Base-by-base conservation (phyloP, 108 stramenopile genomes). In the Ochromonas danica region DNA sequence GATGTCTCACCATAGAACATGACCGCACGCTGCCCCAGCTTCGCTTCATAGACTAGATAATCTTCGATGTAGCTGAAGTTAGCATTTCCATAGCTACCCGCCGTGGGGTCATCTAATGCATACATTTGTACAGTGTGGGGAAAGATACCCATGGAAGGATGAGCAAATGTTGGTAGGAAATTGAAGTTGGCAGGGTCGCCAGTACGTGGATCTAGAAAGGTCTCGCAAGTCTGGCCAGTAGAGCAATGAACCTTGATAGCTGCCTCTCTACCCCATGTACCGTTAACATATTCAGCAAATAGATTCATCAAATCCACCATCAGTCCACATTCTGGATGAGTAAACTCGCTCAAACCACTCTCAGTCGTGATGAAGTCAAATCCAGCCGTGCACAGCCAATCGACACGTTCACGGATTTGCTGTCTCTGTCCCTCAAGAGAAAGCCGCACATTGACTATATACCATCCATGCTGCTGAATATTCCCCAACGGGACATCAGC, bases 51-150 rank as follows among this genome's bases (percentile, higher is more conserved):
- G 10, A 38, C 22, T 1, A 71, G 40, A 43, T 80, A 84, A 22
- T 84, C 83, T 43, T 40, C 36, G 33, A 84, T 70, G 42, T 80
- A 36, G 1, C 28, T 61, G 71, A 84, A 80, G 60, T 84, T 77
- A 22, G 0, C 14, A 43, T 84, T 84, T n/a, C 83, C 83, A 35
- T 84, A 84, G 0, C 60, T 30, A 71, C 31, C 35, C 17, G 57
- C 79, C 27, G 42, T 45, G 1, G 72, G 71, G 61, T 84, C 83
- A 35, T 84, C 83, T 38, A 80, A 40, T 33, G 70, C 65, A 71
- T 80, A 84, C 41, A 61, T 61, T 70, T 84, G 83, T 27, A 84
- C 83, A 22, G 79, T 80, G 70, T 84, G 83, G 1, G 83, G 80
- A 78, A 84, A 57, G 3, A 84, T 79, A 14, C 39, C 79, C 36